Conservation (phyloP, 352 stramenopile species). For the Pythium grandisporangium region DNA sequence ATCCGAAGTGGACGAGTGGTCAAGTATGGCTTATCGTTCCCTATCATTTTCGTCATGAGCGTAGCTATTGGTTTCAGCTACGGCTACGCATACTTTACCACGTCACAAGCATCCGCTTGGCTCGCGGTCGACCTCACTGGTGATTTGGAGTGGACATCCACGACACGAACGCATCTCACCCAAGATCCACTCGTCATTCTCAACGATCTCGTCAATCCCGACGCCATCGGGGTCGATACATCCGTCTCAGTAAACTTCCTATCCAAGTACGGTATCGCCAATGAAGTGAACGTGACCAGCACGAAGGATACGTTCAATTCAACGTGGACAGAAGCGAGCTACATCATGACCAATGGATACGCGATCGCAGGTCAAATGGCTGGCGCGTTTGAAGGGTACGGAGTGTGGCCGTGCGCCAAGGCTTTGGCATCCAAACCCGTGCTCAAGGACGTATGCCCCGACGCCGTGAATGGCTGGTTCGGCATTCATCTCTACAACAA, state of each 20-base stretch:
- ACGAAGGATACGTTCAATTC: slow-evolving; percentile 7
- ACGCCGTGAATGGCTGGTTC: slow-evolving; percentile 2
- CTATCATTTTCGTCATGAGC: slow-evolving; percentile 10
- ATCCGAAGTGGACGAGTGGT: too few species aligned
- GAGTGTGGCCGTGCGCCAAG: slow-evolving; percentile 3
- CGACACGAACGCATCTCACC: slow-evolving; percentile 9
- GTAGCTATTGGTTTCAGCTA: slow-evolving; percentile 10
- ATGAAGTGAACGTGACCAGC: slow-evolving; percentile 5
- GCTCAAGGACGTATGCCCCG: slow-evolving; percentile 2
- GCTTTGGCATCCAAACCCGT: slow-evolving; percentile 2
- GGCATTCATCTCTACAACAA: slow-evolving; percentile 12
- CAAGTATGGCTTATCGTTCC: slow-evolving; percentile 8
- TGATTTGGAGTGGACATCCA: slow-evolving; percentile 8
- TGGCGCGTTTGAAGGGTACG: slow-evolving; percentile 9
- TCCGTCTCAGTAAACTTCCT: slow-evolving; percentile 8
- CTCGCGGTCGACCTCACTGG: slow-evolving; percentile 7
- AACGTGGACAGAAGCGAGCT: slow-evolving; percentile 3
- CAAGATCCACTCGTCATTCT: slow-evolving; percentile 7
- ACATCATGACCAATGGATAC: slow-evolving; percentile 6
- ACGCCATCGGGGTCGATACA: slow-evolving; percentile 5
- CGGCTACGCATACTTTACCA: slow-evolving; percentile 2
- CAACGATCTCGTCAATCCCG: slow-evolving; percentile 1
- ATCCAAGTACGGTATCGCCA: slow-evolving; percentile 5
- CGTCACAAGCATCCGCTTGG: neutral
- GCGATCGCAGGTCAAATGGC: slow-evolving; percentile 9